Evolutionary conservation across 768 basidiomycete genomes (phyloP).

Genomic region (Podaxis pistillaris): DNA sequence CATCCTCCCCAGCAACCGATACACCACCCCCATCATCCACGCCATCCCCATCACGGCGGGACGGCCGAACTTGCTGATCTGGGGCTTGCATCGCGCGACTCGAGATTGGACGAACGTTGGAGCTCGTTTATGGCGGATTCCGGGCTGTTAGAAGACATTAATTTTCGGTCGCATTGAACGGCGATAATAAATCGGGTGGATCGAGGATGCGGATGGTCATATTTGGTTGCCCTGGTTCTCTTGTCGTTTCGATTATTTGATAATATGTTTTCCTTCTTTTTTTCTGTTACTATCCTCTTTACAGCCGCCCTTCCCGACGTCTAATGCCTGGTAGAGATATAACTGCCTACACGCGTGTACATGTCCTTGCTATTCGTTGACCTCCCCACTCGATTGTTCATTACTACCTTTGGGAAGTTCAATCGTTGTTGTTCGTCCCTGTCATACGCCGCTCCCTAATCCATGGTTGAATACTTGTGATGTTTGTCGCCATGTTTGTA

Average conservation of each 20-base stretch:
- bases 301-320: too few relatives aligned
- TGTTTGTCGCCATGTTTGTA: not conserved
- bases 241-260: not conserved
- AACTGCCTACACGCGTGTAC: not conserved
- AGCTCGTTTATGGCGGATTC: conserved; percentile 62
- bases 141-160: conserved; percentile 44
- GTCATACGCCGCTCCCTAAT: too few relatives aligned
- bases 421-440: too few relatives aligned
- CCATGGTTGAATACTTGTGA: not conserved
- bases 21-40: not conserved
- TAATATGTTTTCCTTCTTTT: not conserved
- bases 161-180: not conserved
- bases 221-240: not conserved
- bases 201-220: not conserved
- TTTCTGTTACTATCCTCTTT: not conserved
- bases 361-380: not conserved
- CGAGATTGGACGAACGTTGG: conserved; percentile 66
- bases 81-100: conserved; percentile 59
- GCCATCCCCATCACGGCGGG: conserved; percentile 2
- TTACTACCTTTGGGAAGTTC: too few relatives aligned
- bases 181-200: not conserved
- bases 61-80: conserved; percentile 50
- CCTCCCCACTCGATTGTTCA: not conserved
- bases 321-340: not conserved
- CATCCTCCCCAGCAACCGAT: not conserved